A percentile compares a stretch with the other conserved stretches of the same genome.
Conservation (phyloP, 2,329 filamentous ascomycete species). For the Ceratocystis smalleyi region DNA sequence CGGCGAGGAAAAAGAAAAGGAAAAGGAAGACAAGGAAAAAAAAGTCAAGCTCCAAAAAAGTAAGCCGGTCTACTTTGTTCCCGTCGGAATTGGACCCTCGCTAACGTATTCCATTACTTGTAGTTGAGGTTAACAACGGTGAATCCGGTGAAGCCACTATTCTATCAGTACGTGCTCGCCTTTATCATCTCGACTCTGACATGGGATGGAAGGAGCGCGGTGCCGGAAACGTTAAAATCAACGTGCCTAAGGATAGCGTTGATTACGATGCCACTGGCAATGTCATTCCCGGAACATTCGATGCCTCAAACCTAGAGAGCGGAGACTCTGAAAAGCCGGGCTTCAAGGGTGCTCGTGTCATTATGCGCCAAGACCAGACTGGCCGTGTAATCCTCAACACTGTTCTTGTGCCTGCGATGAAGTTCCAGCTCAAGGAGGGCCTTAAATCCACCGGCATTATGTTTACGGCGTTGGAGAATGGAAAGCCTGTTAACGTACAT, state of each 20-base stretch:
- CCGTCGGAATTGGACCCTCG: background rate
- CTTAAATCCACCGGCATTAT: constrained; percentile 55
- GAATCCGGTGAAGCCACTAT: constrained; percentile 69
- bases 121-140: constrained; percentile 64
- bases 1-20: constrained; percentile 40
- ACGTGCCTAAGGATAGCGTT: constrained; percentile 46
- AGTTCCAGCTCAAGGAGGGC: constrained; percentile 60
- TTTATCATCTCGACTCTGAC: constrained; percentile 61
- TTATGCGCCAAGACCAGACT: constrained; percentile 85
- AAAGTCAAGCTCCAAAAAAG: constrained; percentile 53
- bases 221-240: constrained; percentile 69
- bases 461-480: constrained; percentile 47
- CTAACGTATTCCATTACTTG: constrained; percentile 8
- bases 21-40: constrained; percentile 20
- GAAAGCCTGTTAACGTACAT: constrained; percentile 42
- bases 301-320: constrained; percentile 32
- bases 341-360: constrained; percentile 49
- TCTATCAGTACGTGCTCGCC: constrained; percentile 62
- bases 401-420: constrained; percentile 60
- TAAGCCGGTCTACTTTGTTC: constrained; percentile 28
- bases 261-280: constrained; percentile 38
- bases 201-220: constrained; percentile 82
- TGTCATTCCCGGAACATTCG: constrained; percentile 38
- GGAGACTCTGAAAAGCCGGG: constrained; percentile 17
- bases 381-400: constrained; percentile 78